phyloP scores from a whole-genome alignment of 2,329 filamentous ascomycete species.

The Trichocomaceae sp. region DNA sequence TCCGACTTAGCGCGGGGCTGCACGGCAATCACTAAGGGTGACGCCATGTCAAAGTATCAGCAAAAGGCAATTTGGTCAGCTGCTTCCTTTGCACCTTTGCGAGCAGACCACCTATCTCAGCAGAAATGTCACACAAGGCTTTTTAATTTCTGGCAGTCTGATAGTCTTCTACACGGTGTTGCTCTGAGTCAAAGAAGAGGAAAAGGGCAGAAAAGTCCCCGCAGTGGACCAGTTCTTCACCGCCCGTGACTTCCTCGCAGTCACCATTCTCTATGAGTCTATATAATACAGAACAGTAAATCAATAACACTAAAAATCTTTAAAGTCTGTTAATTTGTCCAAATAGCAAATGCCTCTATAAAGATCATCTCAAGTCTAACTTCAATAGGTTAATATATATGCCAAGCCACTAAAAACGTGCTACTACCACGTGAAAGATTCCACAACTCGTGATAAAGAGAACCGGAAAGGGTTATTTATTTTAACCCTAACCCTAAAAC shows the following conservation, averaged over 20 bases:
- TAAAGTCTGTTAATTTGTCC: too few relatives aligned
- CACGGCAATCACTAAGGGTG: conserved; percentile 37
- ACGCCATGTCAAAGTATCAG: conserved; percentile 28
- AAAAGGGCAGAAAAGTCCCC: neutral
- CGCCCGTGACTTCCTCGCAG: neutral
- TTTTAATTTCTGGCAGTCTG: neutral
- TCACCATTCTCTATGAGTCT: too few relatives aligned
- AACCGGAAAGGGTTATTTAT: too few relatives aligned
- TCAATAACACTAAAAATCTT: too few relatives aligned
- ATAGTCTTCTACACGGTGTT: neutral
- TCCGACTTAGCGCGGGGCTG: conserved; percentile 30
- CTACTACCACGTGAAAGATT: too few relatives aligned
- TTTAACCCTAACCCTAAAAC: too few relatives aligned
- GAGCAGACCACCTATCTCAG: neutral
- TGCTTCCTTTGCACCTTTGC: neutral
- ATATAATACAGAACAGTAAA: too few relatives aligned
- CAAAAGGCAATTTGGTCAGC: neutral
- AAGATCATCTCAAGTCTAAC: too few relatives aligned
- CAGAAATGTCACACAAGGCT: neutral
- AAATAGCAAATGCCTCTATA: too few relatives aligned
- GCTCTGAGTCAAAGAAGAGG: neutral
- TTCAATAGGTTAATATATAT: too few relatives aligned
- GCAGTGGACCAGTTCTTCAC: neutral
- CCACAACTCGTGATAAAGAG: too few relatives aligned
- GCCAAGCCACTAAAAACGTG: too few relatives aligned